Conservation (phyloP, 176 grass and related monocot genomes). For the Oryza rufipogon region DNA sequence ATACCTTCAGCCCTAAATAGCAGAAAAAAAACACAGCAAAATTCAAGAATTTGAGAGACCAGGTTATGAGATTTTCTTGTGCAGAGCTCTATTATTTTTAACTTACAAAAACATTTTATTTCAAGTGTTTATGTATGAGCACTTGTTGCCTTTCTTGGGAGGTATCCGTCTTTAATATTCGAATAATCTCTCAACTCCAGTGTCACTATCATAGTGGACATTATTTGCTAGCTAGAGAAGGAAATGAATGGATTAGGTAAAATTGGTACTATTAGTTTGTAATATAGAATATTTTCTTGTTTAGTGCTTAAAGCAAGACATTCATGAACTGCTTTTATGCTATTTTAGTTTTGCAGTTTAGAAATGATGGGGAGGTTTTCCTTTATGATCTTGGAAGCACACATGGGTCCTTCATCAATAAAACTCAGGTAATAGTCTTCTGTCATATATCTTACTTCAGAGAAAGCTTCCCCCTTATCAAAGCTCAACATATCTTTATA, state of each 20-base stretch:
- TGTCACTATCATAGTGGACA: neutral
- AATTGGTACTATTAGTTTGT: constrained; percentile 2
- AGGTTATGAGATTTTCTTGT: constrained; percentile 5
- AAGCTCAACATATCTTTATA: constrained; percentile 22
- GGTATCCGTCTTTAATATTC: neutral
- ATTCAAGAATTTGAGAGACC: neutral
- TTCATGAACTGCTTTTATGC: constrained; percentile 36
- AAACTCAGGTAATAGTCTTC: constrained; percentile 69
- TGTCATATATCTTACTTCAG: constrained; percentile 4
- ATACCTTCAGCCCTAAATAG: neutral
- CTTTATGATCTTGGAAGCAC: constrained; percentile 96
- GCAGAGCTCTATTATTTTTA: neutral
- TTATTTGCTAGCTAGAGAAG: neutral
- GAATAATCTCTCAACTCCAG: neutral
- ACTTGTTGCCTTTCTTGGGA: neutral
- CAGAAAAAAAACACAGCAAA: neutral
- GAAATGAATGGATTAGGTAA: constrained; percentile 7
- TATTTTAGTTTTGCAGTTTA: constrained; percentile 89
- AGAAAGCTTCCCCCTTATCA: neutral
- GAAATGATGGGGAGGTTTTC: constrained; percentile 70
- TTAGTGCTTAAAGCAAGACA: neutral
- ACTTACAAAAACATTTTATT: neutral
- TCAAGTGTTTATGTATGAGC: neutral
- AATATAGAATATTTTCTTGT: constrained; percentile 27
- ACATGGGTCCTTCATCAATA: constrained; percentile 92